Evolutionary conservation across 768 basidiomycete species (phyloP).

Genomic region (Lanmaoa rubissima): DNA sequence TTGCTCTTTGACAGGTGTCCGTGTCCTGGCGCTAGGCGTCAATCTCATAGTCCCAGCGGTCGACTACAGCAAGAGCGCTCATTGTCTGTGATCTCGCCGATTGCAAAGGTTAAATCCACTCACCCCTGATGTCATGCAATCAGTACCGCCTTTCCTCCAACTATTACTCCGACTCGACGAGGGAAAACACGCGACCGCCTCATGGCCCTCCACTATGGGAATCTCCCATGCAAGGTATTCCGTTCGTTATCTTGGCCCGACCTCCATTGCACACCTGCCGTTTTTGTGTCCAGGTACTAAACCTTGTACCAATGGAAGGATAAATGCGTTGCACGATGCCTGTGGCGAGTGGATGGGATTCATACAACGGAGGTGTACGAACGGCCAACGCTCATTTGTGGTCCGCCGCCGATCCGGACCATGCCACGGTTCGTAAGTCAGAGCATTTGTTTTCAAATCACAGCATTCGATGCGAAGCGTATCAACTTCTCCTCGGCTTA

Average conservation of each 20-base stretch:
- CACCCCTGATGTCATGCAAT: slow-evolving; percentile 19
- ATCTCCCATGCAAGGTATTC: slow-evolving; percentile 9
- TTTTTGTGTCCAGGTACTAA: slow-evolving; percentile 8
- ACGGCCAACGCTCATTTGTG: slow-evolving; percentile 4
- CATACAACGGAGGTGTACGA: slow-evolving; percentile 4
- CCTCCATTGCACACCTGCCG: slow-evolving; percentile 20
- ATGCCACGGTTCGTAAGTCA: neutral
- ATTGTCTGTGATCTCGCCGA: slow-evolving; percentile 19
- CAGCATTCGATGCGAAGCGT: neutral
- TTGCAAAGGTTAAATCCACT: slow-evolving; percentile 23
- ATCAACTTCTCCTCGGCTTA: slow-evolving; percentile 14
- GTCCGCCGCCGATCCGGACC: neutral
- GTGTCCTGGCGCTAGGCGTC: neutral
- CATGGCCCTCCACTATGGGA: slow-evolving; percentile 21
- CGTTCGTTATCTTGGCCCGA: neutral
- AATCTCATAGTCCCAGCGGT: neutral
- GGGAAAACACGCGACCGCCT: slow-evolving; percentile 28
- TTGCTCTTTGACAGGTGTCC: neutral
- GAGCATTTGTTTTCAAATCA: slow-evolving; percentile 5
- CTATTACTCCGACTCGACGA: neutral
- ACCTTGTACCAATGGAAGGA: neutral
- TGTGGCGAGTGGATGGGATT: neutral
- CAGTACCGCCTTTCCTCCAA: slow-evolving; percentile 14
- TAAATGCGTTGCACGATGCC: slow-evolving; percentile 2
- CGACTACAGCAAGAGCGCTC: slow-evolving; percentile 4